Conservation (phyloP, 768 basidiomycete genomes). For the Rhizopogon vinicolor region DNA sequence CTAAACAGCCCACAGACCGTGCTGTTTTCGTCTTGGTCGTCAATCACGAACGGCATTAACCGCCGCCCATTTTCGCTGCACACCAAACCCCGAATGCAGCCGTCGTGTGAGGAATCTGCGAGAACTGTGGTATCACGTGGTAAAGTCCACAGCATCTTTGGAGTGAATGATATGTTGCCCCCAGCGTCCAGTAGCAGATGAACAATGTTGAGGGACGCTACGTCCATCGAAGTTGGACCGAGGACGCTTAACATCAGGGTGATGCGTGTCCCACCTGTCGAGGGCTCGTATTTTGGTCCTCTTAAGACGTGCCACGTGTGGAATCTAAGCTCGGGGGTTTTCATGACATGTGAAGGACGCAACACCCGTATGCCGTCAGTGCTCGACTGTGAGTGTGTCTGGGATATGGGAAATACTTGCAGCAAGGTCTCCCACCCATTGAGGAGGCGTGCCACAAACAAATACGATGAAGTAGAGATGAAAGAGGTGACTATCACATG, state of each 20-base stretch:
- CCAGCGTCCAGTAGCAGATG: neutral
- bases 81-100: conserved; percentile 2
- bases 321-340: neutral
- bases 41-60: conserved; percentile 1
- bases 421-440: neutral
- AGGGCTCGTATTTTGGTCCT: neutral
- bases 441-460: conserved; percentile 3
- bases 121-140: neutral
- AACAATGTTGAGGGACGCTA: neutral
- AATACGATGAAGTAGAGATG: conserved; percentile 1
- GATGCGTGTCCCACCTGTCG: neutral
- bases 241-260: neutral
- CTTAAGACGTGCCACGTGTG: neutral
- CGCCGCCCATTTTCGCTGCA: neutral
- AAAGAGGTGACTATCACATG: neutral
- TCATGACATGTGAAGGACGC: neutral
- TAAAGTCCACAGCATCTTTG: neutral
- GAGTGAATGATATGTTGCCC: neutral
- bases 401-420: neutral
- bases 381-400: neutral
- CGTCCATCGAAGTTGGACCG: neutral
- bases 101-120: conserved; percentile 4
- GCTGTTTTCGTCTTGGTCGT: neutral
- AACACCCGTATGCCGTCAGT: neutral
- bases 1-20: neutral